Evolutionary conservation across 139 green algal genomes (phyloP).

Genomic region (Edaphochlamys debaryana): DNA sequence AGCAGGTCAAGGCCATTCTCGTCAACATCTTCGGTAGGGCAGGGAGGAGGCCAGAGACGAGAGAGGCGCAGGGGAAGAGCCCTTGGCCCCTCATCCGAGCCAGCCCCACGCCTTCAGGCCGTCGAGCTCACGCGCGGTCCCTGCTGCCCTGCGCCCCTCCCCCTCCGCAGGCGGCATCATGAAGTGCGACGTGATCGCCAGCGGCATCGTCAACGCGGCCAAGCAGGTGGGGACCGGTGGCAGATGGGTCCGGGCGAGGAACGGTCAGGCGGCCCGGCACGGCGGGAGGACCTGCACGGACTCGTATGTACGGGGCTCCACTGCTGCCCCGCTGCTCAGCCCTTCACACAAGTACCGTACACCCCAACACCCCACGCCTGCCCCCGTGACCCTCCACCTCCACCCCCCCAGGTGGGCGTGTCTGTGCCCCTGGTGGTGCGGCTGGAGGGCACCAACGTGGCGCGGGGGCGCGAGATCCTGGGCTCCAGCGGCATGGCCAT

Average conservation of each 20-base stretch:
- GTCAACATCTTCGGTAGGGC: conserved; percentile 99
- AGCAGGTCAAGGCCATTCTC: conserved; percentile 97
- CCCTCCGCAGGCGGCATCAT: conserved; percentile 87
- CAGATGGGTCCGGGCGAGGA: no score
- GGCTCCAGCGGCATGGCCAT: conserved; percentile 79
- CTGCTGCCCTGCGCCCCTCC: no score
- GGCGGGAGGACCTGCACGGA: no score
- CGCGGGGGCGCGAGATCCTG: conserved; percentile 93
- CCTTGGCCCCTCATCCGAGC: not conserved
- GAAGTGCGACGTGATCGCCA: conserved; percentile 99
- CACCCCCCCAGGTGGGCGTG: conserved; percentile 75
- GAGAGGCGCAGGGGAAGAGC: not conserved
- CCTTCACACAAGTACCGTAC: no score
- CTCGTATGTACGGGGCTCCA: no score
- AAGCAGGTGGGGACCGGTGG: conserved; percentile 76
- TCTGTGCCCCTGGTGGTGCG: conserved; percentile 93
- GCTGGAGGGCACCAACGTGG: conserved; percentile 99
- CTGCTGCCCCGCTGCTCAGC: no score
- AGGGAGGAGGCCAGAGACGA: not conserved
- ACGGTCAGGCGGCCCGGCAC: no score
- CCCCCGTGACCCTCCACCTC: no score
- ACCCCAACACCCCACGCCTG: no score
- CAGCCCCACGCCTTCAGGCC: no score
- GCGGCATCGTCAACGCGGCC: conserved; percentile 95
- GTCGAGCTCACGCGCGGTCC: no score